These are phyloP conservation scores for Plasmodium falciparum DNA, from an alignment of 169 alveolate species.

Conservation along the genomic window DNA sequence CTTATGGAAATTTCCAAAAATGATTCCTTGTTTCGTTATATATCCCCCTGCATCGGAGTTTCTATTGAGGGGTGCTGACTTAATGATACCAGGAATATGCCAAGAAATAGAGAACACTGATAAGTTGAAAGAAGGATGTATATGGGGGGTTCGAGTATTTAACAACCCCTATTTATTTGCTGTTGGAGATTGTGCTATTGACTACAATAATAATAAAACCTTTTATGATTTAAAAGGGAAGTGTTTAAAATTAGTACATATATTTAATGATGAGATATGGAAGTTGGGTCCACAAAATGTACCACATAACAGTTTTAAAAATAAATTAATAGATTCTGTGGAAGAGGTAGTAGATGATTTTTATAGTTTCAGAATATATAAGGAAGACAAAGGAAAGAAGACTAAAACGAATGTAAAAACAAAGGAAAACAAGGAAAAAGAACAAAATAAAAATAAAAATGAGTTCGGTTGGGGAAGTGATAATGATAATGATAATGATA, in stretches of 20 bases:
- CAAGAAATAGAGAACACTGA: slow-evolving; percentile 62
- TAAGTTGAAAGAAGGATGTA: slow-evolving; percentile 59
- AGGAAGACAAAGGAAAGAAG: slow-evolving; percentile 30
- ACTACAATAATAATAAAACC: slow-evolving; percentile 48
- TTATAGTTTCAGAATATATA: slow-evolving; percentile 34
- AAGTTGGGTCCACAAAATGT: slow-evolving; percentile 52
- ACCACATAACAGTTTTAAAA: slow-evolving; percentile 57
- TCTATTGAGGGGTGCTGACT: slow-evolving; percentile 80
- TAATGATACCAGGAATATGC: slow-evolving; percentile 82
- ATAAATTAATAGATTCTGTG: slow-evolving; percentile 56
- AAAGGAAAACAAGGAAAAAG: background rate
- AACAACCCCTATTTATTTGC: slow-evolving; percentile 72
- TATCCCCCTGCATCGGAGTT: slow-evolving; percentile 77
- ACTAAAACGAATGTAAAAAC: background rate
- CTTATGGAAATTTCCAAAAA: slow-evolving; percentile 75
- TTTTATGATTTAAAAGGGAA: slow-evolving; percentile 63
- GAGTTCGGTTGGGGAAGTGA: slow-evolving; percentile 7
- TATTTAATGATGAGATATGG: slow-evolving; percentile 76
- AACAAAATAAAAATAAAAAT: background rate
- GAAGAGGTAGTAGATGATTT: slow-evolving; percentile 52
- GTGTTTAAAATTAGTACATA: slow-evolving; percentile 65
- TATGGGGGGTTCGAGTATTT: slow-evolving; percentile 77
- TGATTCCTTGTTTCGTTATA: slow-evolving; percentile 76
- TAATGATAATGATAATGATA: background rate
- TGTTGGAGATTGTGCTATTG: slow-evolving; percentile 35